These are phyloP conservation scores for Fagopyrum homotropicum DNA, from an alignment of 148 eudicot genomes.

Conservation along the genomic window DNA sequence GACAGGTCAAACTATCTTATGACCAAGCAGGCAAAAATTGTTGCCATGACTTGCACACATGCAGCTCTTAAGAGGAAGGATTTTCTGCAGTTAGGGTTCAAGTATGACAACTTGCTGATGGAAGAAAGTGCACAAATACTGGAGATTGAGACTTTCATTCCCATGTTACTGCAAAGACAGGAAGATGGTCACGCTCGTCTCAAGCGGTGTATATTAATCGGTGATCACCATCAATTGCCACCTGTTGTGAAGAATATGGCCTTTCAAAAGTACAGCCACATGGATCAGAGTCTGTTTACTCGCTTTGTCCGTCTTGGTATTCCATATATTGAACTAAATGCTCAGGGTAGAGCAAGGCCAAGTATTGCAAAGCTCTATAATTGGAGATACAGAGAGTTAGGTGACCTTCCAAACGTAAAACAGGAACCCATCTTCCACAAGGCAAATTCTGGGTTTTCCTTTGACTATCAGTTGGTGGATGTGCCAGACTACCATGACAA, in stretches of 20 bases:
- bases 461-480: constrained; percentile 89
- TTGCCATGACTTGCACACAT: constrained; percentile 99
- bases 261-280: constrained; percentile 97
- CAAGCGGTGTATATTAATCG: constrained; percentile 94
- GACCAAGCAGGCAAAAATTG: constrained; percentile 98
- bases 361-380: constrained; percentile 90
- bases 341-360: constrained; percentile 99
- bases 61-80: constrained; percentile 98
- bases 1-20: constrained; percentile 93
- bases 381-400: constrained; percentile 94
- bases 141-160: constrained; percentile 97
- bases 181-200: constrained; percentile 98
- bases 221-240: constrained; percentile 98
- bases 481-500: constrained; percentile 88
- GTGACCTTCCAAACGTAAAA: constrained; percentile 80
- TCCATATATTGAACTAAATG: constrained; percentile 96
- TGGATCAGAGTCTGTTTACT: constrained; percentile 98
- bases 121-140: constrained; percentile 99
- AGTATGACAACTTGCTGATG: constrained; percentile 93
- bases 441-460: constrained; percentile 89
- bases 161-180: constrained; percentile 97
- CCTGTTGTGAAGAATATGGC: constrained; percentile 99
- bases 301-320: constrained; percentile 94
- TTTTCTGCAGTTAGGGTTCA: constrained; percentile 86
- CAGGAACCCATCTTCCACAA: constrained; percentile 58